Evolutionary conservation across 2,329 filamentous ascomycete genomes (phyloP), one percentile per base, ranked within the genome.

Genomic region (Scleromitrula shiraiana): DNA sequence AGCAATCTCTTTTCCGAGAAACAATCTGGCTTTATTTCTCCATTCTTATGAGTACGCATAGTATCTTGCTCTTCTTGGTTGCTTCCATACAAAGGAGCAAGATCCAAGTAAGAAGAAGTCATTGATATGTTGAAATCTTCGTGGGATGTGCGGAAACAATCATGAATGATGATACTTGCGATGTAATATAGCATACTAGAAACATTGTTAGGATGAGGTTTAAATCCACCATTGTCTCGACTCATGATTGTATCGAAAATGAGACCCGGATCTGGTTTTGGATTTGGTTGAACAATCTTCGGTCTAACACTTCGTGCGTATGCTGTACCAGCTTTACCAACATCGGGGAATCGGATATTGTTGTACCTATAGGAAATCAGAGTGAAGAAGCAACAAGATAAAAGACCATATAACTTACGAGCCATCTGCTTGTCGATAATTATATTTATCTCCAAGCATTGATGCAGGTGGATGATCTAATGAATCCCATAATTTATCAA

Each of bases 401-500:
- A 10, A 20, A 17, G 3, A 9, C n/a, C 4, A 10, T 10, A 20
- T 19, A 5, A 76, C 88, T 65, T 77, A 76, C 0, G 79, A 83
- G 0, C 84, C 83, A 65, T 88, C 83, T 68, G 52, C 57, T 65
- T 54, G 75, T 12, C 85, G 76, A 59, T 85, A 88, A 53, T 72
- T 70, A 58, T 73, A 82, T 46, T 82, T 68, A 14, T 83, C 69
- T 2, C 78, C 77, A 44, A 82, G 65, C 51, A 80, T 84, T 41
- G 82, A 72, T 55, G 83, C 67, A 1, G 84, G 82, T 0, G 85
- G 85, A 53, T 89, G 85, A 19, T 85, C 81, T 9, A 89, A 68
- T 0, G 76, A 79, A 55, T 78, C 70, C 84, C 84, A 89, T 0
- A 89, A 71, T 64, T 83, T 72, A 42, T 77, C 74, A 40, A 89